Base-by-base conservation (phyloP, 2,329 filamentous ascomycete species). In the Teratosphaeria gauchensis region DNA sequence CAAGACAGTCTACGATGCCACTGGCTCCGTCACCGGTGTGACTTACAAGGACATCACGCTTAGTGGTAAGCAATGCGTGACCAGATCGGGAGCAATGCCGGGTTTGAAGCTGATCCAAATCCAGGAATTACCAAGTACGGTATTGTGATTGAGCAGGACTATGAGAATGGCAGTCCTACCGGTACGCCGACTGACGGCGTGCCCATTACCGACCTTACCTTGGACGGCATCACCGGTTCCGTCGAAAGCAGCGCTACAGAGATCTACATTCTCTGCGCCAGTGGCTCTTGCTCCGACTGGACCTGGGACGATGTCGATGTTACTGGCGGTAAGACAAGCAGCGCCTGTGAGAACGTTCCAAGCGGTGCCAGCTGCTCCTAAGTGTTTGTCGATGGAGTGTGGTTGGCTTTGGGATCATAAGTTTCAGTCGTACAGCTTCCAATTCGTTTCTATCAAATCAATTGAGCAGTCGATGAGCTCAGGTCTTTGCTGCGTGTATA, bases 111-210 rank as follows among this genome's bases (percentile, higher is more conserved):
- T 42, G 35, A 42, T 42, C 42, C n/a, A 24, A 21, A 19, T 48
- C n/a, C 42, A 48, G 52, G 52, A 8, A 83, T 83, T 65, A 69
- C 77, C 56, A 72, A 77, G 24, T 82, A 84, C 66, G 82, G 79
- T 52, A 78, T 85, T 59, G 74, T 84, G 55, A 78, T 85, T 59
- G 74, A 84, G 69, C 83, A 85, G 72, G 80, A 84, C 68, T 84
- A 83, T 64, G 71, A 77, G 64, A 79, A 80, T 61, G 76, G 77
- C 54, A 74, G 74, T 51, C 74, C 76, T 3, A 76, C 72, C 7
- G 61, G 60, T 31, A 65, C 54, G 38, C 60, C 60, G 16, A 64
- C 61, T 46, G 19, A 52, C 32, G 78, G 79, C 48, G 77, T 82
- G 19, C 78, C 78, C 14, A 81, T 82, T 67, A 81, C 78, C 14